These are phyloP conservation scores for Eutypella sp. DNA, from an alignment of 2,329 filamentous ascomycete species.

Conservation along the genomic window DNA sequence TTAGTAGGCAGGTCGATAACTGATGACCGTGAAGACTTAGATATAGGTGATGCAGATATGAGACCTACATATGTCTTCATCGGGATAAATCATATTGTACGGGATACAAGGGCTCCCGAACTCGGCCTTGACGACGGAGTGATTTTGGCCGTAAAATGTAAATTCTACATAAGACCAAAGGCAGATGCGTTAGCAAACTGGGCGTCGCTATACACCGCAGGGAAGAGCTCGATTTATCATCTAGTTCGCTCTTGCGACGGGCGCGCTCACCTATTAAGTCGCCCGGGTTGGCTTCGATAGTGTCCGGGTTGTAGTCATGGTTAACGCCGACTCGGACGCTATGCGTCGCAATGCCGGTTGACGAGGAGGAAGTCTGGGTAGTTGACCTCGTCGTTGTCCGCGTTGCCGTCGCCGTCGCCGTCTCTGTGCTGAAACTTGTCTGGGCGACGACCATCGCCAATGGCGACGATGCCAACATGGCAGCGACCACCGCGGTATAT, in stretches of 20 bases:
- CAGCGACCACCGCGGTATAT: too few relatives aligned
- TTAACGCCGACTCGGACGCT: slow-evolving; percentile 12
- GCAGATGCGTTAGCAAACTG: background rate
- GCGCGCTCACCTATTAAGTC: slow-evolving; percentile 10
- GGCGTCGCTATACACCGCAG: background rate
- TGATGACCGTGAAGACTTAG: background rate
- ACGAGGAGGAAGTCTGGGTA: slow-evolving; percentile 2
- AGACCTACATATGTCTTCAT: slow-evolving; percentile 37
- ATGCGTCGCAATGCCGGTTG: slow-evolving; percentile 5
- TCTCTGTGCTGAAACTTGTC: too few relatives aligned
- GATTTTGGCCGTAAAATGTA: slow-evolving; percentile 42
- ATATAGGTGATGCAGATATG: background rate
- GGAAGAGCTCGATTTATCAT: background rate
- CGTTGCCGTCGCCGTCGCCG: too few relatives aligned
- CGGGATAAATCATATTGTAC: slow-evolving; percentile 46
- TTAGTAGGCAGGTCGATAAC: background rate
- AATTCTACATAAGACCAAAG: slow-evolving; percentile 31
- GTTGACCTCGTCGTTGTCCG: too few relatives aligned
- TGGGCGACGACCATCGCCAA: too few relatives aligned
- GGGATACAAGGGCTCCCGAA: slow-evolving; percentile 59
- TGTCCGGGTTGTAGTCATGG: slow-evolving; percentile 11
- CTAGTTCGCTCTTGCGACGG: background rate
- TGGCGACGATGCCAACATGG: too few relatives aligned
- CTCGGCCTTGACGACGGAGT: slow-evolving; percentile 59
- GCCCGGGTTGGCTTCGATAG: slow-evolving; percentile 9